Conservation (phyloP, 345 rosid species). For the Murraya koenigii region DNA sequence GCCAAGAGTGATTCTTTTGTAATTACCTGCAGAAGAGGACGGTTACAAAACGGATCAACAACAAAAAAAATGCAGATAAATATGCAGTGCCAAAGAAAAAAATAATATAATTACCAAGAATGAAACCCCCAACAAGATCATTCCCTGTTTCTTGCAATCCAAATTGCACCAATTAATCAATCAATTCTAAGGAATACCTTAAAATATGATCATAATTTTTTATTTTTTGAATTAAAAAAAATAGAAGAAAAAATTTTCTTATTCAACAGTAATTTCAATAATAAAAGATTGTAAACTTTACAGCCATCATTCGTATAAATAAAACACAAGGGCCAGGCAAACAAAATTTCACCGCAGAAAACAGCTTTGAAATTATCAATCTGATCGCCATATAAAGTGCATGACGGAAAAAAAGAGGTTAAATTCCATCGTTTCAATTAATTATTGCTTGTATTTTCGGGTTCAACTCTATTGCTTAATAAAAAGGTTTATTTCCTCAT, state of each 20-base stretch:
- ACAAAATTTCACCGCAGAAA: too few species aligned
- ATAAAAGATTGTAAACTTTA: neutral
- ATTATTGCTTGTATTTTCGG: too few species aligned
- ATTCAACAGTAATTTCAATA: neutral
- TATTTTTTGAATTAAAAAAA: too few species aligned
- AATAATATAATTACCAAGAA: neutral
- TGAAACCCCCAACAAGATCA: neutral
- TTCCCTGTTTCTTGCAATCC: neutral
- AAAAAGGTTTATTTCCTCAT: too few species aligned
- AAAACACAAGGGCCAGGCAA: too few species aligned
- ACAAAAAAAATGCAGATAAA: constrained; percentile 9
- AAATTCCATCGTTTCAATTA: neutral
- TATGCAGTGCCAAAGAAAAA: neutral
- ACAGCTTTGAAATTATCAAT: neutral
- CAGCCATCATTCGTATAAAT: neutral
- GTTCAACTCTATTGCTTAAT: too few species aligned
- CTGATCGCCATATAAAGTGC: neutral
- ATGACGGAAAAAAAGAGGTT: neutral
- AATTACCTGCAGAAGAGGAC: constrained; percentile 30
- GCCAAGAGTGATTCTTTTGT: constrained; percentile 38
- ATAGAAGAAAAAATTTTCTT: too few species aligned
- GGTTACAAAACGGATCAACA: neutral
- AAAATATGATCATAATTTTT: too few species aligned
- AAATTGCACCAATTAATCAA: neutral
- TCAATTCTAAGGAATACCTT: neutral